A percentile compares a stretch with the other conserved stretches of the same genome.
These are phyloP conservation scores for sunflower (Helianthus annuus) DNA, from an alignment of 129 eudicot genomes.

Conservation along the genomic window HanXRQr2.0-SUNRISE NC_035438.2:30517725-30518224, in stretches of 20 bases:
- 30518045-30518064: conserved; percentile 13
- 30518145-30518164: conserved; percentile 66
- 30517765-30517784: conserved; percentile 47
- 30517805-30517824: conserved; percentile 50
- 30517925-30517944: conserved; percentile 78
- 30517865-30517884: conserved; percentile 39
- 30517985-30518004: not conserved
- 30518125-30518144: conserved; percentile 59
- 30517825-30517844: conserved; percentile 57
- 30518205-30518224: conserved; percentile 61
- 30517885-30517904: conserved; percentile 31
- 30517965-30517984: conserved; percentile 67
- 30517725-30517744: conserved; percentile 1
- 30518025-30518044: not conserved
- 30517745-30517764: conserved; percentile 46
- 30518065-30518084: conserved; percentile 19
- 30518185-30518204: conserved; percentile 82
- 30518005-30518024: not conserved
- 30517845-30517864: conserved; percentile 53
- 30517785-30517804: conserved; percentile 38
- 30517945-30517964: conserved; percentile 72
- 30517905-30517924: conserved; percentile 48
- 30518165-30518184: conserved; percentile 62
- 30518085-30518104: conserved; percentile 27
- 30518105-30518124: conserved; percentile 93